Base-by-base conservation (phyloP, 331 rosid genomes). In the Malus hybrid region DNA sequence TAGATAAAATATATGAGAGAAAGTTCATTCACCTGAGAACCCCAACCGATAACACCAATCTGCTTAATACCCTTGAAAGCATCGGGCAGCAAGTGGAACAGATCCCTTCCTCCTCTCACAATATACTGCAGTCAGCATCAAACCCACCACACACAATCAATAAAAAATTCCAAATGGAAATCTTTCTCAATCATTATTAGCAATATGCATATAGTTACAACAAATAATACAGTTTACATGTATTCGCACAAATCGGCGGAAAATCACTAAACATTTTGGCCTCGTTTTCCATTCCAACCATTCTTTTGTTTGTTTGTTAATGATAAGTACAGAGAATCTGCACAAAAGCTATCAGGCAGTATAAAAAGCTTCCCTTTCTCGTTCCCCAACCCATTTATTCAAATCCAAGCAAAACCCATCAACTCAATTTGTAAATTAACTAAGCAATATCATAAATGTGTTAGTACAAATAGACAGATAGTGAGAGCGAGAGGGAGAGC, bases 21-120 rank as follows among this genome's bases (percentile, higher is more conserved):
- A 28, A 44, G 13, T 50, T 18, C 6, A 72, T 72, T 69, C 29
- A 94, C 99, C 99, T 94, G 99, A 1, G 99, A 94, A 71, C 99
- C 99, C 99, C 99, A 94, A 61, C 99, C 99, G 34, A 94, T 94
- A 55, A 94, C 99, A 77, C 99, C 99, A 80, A 94, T 94, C 89
- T 94, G 90, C 90, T 85, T 94, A 77, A 94, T 87, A 27, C 96
- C 97, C 87, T 92, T 94, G 82, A 94, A 85, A 20, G 99, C 90
- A 74, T 87, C 99, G 2, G 89, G 96, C 84, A 94, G 84, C 83
- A 94, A 70, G 79, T 77, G 91, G 83, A 94, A 94, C 84, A 94
- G 83, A 83, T 94, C 89, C 54, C 99, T 88, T 57, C 99, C 99
- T 73, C 99, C 99, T 83, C 71, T 88, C 62, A 94, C 97, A 28